A percentile compares a stretch with the other conserved stretches of the same genome.
These are phyloP conservation scores for Ochetophila trinervis DNA, from an alignment of 306 rosid species.

Conservation along the genomic window DNA sequence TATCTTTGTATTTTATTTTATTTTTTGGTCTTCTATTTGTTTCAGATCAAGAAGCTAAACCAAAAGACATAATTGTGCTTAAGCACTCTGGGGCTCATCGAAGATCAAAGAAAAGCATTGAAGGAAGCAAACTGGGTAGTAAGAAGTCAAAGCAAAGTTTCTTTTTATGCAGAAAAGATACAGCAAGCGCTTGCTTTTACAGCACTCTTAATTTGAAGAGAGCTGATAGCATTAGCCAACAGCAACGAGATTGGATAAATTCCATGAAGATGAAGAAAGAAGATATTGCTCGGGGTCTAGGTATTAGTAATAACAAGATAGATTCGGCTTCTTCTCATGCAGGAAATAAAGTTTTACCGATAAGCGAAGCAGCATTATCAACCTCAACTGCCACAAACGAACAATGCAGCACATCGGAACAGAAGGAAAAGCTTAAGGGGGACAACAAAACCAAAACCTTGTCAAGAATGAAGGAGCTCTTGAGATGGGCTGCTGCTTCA, in stretches of 20 bases:
- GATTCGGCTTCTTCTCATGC: constrained; percentile 41
- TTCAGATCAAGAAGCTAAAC: constrained; percentile 43
- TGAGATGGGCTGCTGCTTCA: constrained; percentile 83
- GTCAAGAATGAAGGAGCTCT: constrained; percentile 83
- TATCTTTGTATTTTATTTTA: neutral
- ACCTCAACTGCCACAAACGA: constrained; percentile 30
- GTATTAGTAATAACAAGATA: constrained; percentile 31
- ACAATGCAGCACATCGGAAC: constrained; percentile 30
- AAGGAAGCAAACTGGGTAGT: constrained; percentile 31
- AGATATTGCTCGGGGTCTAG: constrained; percentile 40
- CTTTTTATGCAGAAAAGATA: constrained; percentile 45
- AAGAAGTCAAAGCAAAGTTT: constrained; percentile 46
- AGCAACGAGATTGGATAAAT: constrained; percentile 26
- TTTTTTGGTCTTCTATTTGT: constrained; percentile 9
- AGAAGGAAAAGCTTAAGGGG: constrained; percentile 41
- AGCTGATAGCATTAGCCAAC: constrained; percentile 23
- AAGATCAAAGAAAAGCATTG: constrained; percentile 25
- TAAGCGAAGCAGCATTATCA: constrained; percentile 50
- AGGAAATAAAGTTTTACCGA: constrained; percentile 73
- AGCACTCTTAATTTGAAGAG: constrained; percentile 47
- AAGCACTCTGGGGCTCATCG: constrained; percentile 26
- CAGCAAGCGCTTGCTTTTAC: constrained; percentile 48
- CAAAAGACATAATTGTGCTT: constrained; percentile 31
- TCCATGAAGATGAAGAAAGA: constrained; percentile 65
- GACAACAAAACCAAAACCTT: constrained; percentile 51